Evolutionary conservation across 768 basidiomycete species (phyloP).

Genomic region (Gelatoporia subvermispora): DNA sequence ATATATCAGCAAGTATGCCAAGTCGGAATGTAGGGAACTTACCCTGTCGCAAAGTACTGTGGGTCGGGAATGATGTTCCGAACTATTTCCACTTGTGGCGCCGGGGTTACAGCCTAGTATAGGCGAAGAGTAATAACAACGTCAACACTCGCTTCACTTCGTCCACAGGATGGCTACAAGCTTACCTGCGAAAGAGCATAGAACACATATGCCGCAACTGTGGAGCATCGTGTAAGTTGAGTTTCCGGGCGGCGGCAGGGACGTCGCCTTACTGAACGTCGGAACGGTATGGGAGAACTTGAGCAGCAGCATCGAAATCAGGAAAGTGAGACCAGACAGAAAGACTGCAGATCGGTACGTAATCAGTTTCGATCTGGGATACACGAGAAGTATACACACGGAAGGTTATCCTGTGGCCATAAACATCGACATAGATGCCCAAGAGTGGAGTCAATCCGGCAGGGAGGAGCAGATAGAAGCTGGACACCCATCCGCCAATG

Average conservation of each 20-base stretch:
- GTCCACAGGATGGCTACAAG: neutral
- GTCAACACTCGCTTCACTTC: neutral
- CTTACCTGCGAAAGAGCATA: constrained; percentile 36
- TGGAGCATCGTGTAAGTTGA: neutral
- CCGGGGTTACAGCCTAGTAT: constrained; percentile 28
- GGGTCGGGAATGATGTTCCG: constrained; percentile 38
- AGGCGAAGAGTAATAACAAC: neutral
- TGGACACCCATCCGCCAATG: constrained; percentile 41
- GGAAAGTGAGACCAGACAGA: constrained; percentile 34
- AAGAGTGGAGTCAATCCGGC: constrained; percentile 36
- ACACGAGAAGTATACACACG: constrained; percentile 21
- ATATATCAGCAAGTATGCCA: constrained; percentile 3
- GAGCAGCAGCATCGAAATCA: constrained; percentile 36
- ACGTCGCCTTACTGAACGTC: constrained; percentile 27
- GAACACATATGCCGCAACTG: constrained; percentile 39
- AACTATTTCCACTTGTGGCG: constrained; percentile 34
- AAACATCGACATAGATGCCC: constrained; percentile 36
- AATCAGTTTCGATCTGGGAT: neutral
- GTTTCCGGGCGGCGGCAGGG: neutral
- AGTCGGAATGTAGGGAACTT: constrained; percentile 5
- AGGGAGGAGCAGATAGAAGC: constrained; percentile 38
- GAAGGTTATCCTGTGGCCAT: constrained; percentile 34
- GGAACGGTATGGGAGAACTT: constrained; percentile 34
- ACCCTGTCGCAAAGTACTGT: constrained; percentile 37
- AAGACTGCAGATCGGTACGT: constrained; percentile 24